Evolutionary conservation across 208 protist species (phyloP).

Genomic region (Acanthamoeba sp.): DNA sequence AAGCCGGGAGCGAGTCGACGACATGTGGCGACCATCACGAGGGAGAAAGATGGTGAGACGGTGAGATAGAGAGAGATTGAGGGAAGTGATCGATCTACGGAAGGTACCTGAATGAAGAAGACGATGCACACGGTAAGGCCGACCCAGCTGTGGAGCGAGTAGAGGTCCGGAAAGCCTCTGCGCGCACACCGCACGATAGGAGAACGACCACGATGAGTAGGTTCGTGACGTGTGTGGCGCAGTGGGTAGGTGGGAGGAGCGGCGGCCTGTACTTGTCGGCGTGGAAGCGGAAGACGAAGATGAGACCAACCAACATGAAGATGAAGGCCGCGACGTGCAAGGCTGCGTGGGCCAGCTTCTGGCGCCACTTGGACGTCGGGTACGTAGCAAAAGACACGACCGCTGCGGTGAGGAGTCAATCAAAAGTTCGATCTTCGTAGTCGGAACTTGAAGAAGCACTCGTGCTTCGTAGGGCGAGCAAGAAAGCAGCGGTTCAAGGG

Average conservation of each 20-base stretch:
- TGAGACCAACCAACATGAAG: not conserved
- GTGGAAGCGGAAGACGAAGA: conserved; percentile 47
- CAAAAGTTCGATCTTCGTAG: no score
- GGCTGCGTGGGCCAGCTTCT: not conserved
- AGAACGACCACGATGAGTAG: not conserved
- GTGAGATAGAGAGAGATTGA: not conserved
- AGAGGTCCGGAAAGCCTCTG: conserved; percentile 46
- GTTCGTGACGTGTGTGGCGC: no score
- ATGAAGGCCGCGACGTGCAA: not conserved
- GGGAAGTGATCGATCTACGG: not conserved
- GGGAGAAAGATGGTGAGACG: no score
- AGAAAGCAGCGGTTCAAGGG: no score
- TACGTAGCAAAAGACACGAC: not conserved
- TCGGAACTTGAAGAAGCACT: no score
- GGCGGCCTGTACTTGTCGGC: not conserved
- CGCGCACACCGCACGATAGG: no score
- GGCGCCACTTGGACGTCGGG: not conserved
- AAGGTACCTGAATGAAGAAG: conserved; percentile 2
- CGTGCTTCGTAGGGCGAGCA: no score
- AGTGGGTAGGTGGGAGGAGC: not conserved
- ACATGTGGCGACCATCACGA: no score
- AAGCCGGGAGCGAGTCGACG: no score
- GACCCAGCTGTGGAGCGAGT: conserved; percentile 42
- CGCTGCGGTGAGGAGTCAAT: conserved; percentile 1
- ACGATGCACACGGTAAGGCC: not conserved